Conservation (phyloP, 495 filamentous ascomycete species). For the Trichoderma gamsii region DNA sequence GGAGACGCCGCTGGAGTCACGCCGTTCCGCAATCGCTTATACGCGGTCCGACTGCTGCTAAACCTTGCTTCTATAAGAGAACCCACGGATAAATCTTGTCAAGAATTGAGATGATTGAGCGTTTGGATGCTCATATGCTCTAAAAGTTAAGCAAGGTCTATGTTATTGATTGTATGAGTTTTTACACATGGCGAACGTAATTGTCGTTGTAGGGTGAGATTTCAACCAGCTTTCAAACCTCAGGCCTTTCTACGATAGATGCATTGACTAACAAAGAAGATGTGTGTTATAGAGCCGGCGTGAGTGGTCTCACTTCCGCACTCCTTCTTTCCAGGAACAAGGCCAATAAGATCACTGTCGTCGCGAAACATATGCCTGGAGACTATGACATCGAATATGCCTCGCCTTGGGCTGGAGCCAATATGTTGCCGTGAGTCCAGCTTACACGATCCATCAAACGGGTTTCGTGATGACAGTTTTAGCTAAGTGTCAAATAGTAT, state of each 20-base stretch:
- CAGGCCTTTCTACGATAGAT: neutral
- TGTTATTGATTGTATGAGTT: neutral
- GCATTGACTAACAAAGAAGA: neutral
- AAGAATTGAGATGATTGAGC: neutral
- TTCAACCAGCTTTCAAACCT: neutral
- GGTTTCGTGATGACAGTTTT: neutral
- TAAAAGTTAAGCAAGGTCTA: neutral
- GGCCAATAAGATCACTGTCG: constrained; percentile 64
- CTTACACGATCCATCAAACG: too few species aligned
- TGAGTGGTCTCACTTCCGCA: constrained; percentile 87
- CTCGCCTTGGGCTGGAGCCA: constrained; percentile 92
- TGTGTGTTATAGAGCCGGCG: constrained; percentile 62
- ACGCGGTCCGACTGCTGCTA: neutral
- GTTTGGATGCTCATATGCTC: neutral
- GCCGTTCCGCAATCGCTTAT: neutral
- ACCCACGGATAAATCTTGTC: neutral
- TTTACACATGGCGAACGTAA: neutral
- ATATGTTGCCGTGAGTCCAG: constrained; percentile 68
- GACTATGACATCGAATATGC: constrained; percentile 97
- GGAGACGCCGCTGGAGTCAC: neutral
- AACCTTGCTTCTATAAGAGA: neutral
- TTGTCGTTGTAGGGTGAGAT: neutral
- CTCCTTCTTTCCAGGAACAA: constrained; percentile 68
- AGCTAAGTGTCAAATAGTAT: constrained; percentile 26
- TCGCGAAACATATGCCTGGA: constrained; percentile 96